A percentile compares a stretch with the other conserved stretches of the same genome.
These are phyloP conservation scores for Eucalyptus urophylla DNA, from an alignment of 345 rosid species.

Conservation along the genomic window DNA sequence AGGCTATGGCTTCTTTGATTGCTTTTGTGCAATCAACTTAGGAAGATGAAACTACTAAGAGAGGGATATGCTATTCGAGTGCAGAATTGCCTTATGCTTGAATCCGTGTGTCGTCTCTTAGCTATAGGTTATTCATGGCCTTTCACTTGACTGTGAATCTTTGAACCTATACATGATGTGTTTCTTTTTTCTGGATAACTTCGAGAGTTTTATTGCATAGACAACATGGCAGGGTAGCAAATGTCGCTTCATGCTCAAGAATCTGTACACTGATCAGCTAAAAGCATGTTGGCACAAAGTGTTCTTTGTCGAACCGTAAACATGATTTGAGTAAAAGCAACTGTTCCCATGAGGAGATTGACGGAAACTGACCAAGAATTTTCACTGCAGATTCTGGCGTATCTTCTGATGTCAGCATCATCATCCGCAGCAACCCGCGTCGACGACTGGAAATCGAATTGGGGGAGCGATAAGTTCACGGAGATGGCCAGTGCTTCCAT, in stretches of 20 bases:
- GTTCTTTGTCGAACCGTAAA: not conserved
- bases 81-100: not conserved
- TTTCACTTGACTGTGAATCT: not conserved
- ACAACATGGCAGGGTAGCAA: not conserved
- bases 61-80: not conserved
- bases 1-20: not conserved
- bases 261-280: not conserved
- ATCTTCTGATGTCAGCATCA: conserved; percentile 87
- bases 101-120: not conserved
- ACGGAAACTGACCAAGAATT: not conserved
- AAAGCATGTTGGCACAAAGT: not conserved
- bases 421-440: conserved; percentile 92
- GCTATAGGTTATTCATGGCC: not conserved
- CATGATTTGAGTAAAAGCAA: not conserved
- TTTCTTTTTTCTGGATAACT: not conserved
- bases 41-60: not conserved
- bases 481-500: conserved; percentile 86
- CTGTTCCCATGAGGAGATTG: not conserved
- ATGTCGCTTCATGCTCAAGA: not conserved
- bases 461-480: conserved; percentile 97
- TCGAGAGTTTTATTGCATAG: not conserved
- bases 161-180: not conserved
- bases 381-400: conserved; percentile 57
- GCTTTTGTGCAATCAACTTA: not conserved
- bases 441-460: conserved; percentile 91